phyloP scores from a whole-genome alignment of 2,329 filamentous ascomycete genomes.

The Phaeosphaeria sp. region DNA sequence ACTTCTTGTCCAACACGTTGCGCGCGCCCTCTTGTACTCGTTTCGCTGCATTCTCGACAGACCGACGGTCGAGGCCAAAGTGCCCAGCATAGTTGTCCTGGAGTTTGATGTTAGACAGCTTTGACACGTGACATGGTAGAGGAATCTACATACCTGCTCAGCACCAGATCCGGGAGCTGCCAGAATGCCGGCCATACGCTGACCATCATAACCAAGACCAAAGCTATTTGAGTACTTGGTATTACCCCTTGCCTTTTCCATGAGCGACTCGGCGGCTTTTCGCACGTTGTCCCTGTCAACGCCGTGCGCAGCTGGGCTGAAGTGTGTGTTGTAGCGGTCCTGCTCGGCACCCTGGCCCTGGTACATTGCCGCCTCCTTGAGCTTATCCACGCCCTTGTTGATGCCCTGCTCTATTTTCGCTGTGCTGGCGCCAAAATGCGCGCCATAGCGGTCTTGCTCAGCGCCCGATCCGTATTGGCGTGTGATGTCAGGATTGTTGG shows the following conservation, averaged over 20 bases:
- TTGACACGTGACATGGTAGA: background rate
- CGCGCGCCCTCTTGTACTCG: slow-evolving; percentile 34
- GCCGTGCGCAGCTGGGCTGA: slow-evolving; percentile 25
- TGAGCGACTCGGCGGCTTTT: slow-evolving; percentile 29
- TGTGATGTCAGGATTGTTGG: slow-evolving; percentile 31
- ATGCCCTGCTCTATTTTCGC: slow-evolving; percentile 28
- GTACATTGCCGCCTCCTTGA: slow-evolving; percentile 20
- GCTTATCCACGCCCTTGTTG: slow-evolving; percentile 24
- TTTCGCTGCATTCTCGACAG: slow-evolving; percentile 32
- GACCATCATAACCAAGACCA: slow-evolving; percentile 41
- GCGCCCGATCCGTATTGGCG: slow-evolving; percentile 36
- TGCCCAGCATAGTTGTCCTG: slow-evolving; percentile 41
- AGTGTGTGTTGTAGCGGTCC: slow-evolving; percentile 34
- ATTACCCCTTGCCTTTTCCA: slow-evolving; percentile 26
- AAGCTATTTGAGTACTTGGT: slow-evolving; percentile 28
- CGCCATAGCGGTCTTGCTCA: slow-evolving; percentile 41
- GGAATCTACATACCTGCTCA: slow-evolving; percentile 42
- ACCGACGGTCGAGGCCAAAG: slow-evolving; percentile 30
- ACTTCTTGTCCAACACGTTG: slow-evolving; percentile 26
- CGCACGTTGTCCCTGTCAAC: slow-evolving; percentile 33
- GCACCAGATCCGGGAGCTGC: slow-evolving; percentile 37
- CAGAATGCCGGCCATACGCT: slow-evolving; percentile 35
- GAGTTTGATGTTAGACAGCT: slow-evolving; percentile 5
- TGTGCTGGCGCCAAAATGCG: slow-evolving; percentile 33
- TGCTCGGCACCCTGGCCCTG: slow-evolving; percentile 29